Base-by-base conservation (phyloP, 495 filamentous ascomycete species). In the Annulohypoxylon bovei region DNA sequence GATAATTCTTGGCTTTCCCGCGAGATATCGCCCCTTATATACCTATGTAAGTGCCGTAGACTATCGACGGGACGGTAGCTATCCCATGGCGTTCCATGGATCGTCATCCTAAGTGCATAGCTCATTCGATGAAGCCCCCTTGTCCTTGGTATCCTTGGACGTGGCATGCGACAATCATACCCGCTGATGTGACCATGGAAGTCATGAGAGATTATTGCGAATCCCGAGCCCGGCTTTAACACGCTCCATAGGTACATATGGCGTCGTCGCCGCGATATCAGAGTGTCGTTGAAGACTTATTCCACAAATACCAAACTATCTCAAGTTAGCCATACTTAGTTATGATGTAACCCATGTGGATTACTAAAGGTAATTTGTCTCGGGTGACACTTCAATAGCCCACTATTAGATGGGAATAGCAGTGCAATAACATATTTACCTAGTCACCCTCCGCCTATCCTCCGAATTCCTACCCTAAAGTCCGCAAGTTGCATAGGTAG, bases 131-230 rank as follows among this genome's bases (percentile, higher is more conserved):
- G 23, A 7, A 32, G n/a, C 11, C 16, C 25, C 18, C 25, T 22
- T 20, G 16, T 7, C 39, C 9, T 33, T 47, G 28, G 27, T 23
- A 7, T 33, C 39, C 22, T 46, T 20, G 25, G 39, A 47, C 28
- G 37, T 47, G 27, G 25, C 14, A 47, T 60, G 56, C 35, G 56
- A 47, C n/a, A 44, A 46, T 47, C 56, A 32, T 60, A 46, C 40
- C 56, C 40, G 28, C 50, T 5, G 56, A 60, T 47, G 27, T 33
- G 39, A 60, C 25, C 27, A 33, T 16, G 22, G 27, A 40, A 58
- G 44, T 20, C 22, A 37, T 27, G 39, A 55, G 25, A 8, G 23
- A 16, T 44, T n/a, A 0, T 30, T 25, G 56, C 56, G 56, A 60
- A 60, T 60, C 40, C 39, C 56, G 56, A 42, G 8, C 16, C 28